These are phyloP conservation scores for Rosa persica DNA, from an alignment of 306 rosid genomes.

Conservation along the genomic window DNA sequence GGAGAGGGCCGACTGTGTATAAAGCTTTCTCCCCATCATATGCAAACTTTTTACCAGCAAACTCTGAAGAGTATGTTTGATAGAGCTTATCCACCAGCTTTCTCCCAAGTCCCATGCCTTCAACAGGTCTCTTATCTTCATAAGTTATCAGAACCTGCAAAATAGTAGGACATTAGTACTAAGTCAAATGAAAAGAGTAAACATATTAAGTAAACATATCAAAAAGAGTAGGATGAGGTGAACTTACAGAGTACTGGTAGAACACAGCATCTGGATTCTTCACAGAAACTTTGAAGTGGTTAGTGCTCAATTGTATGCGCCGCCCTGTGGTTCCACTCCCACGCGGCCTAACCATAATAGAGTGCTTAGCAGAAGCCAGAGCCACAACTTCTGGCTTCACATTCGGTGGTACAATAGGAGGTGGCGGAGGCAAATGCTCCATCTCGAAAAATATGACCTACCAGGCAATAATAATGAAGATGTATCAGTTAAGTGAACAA, in stretches of 20 bases:
- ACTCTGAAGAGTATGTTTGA: constrained; percentile 65
- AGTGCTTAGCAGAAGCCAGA: constrained; percentile 32
- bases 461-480: not conserved
- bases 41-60: constrained; percentile 60
- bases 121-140: constrained; percentile 57
- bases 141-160: constrained; percentile 66
- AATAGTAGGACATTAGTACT: constrained; percentile 11
- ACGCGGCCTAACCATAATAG: constrained; percentile 48
- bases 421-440: constrained; percentile 44
- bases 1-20: constrained; percentile 75
- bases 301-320: constrained; percentile 47
- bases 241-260: constrained; percentile 82
- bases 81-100: constrained; percentile 70
- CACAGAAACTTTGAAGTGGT: constrained; percentile 65
- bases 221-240: constrained; percentile 11
- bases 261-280: constrained; percentile 60
- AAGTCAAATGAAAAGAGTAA: not conserved
- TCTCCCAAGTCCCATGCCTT: constrained; percentile 72
- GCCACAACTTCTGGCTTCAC: constrained; percentile 32
- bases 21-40: constrained; percentile 78
- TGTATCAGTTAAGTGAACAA: constrained; percentile 14
- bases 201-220: not conserved
- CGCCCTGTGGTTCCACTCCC: constrained; percentile 62
- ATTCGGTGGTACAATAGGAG: constrained; percentile 27
- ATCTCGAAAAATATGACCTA: constrained; percentile 23